These are phyloP conservation scores for Stephanocyclus meneghinianus DNA, from an alignment of 352 stramenopile genomes.

Conservation along the genomic window DNA sequence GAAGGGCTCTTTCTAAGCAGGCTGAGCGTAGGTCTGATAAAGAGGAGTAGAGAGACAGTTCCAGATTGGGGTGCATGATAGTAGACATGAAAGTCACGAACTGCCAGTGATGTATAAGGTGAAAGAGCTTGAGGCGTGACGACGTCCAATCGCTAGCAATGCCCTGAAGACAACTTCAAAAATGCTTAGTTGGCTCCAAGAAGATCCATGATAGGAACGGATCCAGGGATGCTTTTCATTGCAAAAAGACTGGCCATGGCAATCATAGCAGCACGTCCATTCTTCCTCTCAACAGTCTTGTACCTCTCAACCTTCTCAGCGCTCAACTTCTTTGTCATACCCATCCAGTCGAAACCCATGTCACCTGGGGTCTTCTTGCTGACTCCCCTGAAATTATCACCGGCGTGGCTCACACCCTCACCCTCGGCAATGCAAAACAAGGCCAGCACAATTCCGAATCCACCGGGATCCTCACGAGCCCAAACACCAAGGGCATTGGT, in stretches of 20 bases:
- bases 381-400: slow-evolving; percentile 79
- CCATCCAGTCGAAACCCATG: slow-evolving; percentile 78
- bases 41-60: slow-evolving; percentile 6
- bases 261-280: slow-evolving; percentile 83
- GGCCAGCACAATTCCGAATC: slow-evolving; percentile 69
- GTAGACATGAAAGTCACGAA: slow-evolving; percentile 12
- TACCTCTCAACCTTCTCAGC: slow-evolving; percentile 64
- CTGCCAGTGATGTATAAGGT: slow-evolving; percentile 2
- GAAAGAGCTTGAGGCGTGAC: background rate
- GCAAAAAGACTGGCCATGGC: slow-evolving; percentile 82
- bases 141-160: background rate
- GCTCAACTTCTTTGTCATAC: slow-evolving; percentile 70
- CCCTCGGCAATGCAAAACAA: slow-evolving; percentile 79
- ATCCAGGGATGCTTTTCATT: slow-evolving; percentile 76
- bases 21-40: background rate
- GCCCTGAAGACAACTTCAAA: too few relatives aligned
- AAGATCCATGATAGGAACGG: slow-evolving; percentile 82
- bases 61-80: slow-evolving; percentile 6
- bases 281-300: slow-evolving; percentile 79
- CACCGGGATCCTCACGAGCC: slow-evolving; percentile 67
- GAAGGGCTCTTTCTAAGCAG: background rate
- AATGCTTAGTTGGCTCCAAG: slow-evolving; percentile 52
- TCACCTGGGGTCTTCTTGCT: slow-evolving; percentile 77
- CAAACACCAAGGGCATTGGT: slow-evolving; percentile 75
- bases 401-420: slow-evolving; percentile 76